phyloP scores from a whole-genome alignment of 1,284 basidiomycete genomes.

The Rugosomyces carneus region DNA sequence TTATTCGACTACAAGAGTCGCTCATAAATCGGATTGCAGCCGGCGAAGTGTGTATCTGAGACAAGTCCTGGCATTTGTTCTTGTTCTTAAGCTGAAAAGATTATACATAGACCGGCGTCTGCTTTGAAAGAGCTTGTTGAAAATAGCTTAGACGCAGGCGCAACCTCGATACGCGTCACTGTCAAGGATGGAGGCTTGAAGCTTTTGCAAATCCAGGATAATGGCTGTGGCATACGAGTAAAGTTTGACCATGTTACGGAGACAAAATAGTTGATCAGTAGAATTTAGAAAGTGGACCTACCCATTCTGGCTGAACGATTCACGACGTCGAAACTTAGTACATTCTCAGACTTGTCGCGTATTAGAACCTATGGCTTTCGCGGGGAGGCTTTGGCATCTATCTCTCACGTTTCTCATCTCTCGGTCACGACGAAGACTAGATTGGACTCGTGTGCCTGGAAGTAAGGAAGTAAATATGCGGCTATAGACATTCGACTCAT shows the following conservation, averaged over 20 bases:
- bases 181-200: constrained; percentile 97
- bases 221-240: constrained; percentile 90
- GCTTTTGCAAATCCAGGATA: constrained; percentile 93
- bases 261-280: background rate
- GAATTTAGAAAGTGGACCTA: constrained; percentile 61
- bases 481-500: background rate
- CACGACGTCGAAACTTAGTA: constrained; percentile 90
- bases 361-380: constrained; percentile 95
- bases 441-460: constrained; percentile 81
- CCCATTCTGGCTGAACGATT: constrained; percentile 92
- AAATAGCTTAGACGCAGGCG: constrained; percentile 90
- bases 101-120: constrained; percentile 94
- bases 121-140: constrained; percentile 97
- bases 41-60: constrained; percentile 53
- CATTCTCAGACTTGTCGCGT: constrained; percentile 83
- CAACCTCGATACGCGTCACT: constrained; percentile 82
- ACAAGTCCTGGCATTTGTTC: background rate
- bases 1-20: constrained; percentile 64
- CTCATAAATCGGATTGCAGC: constrained; percentile 79
- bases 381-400: constrained; percentile 95
- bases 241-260: constrained; percentile 18
- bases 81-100: constrained; percentile 41
- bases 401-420: constrained; percentile 91
- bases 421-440: constrained; percentile 88
- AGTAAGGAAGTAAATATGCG: constrained; percentile 41